A percentile compares a stretch with the other conserved stretches of the same genome.
Evolutionary conservation across 2,329 filamentous ascomycete genomes (phyloP).

Genomic region (Botryotinia calthae): DNA sequence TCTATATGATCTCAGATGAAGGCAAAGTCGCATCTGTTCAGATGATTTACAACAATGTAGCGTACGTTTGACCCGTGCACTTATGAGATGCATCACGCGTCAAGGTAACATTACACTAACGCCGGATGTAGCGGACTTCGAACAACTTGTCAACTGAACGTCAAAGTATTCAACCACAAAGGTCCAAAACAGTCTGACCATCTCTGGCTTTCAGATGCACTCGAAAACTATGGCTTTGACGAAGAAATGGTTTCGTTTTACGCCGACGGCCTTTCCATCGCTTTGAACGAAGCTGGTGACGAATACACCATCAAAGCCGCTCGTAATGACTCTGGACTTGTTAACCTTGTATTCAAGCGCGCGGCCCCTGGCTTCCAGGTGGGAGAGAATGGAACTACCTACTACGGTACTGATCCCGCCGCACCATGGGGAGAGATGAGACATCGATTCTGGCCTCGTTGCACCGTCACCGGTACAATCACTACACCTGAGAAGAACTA

Average conservation of each 20-base stretch:
- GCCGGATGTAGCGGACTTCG: constrained; percentile 67
- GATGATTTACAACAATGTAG: constrained; percentile 96
- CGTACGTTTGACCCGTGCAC: constrained; percentile 55
- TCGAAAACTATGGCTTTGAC: constrained; percentile 79
- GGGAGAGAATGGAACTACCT: constrained; percentile 78
- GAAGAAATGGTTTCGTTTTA: constrained; percentile 80
- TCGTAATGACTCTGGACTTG: constrained; percentile 73
- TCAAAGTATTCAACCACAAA: constrained; percentile 79
- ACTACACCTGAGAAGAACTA: constrained; percentile 77
- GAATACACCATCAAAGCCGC: constrained; percentile 87
- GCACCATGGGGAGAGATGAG: constrained; percentile 91
- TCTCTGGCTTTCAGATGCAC: constrained; percentile 79
- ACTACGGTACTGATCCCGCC: constrained; percentile 82
- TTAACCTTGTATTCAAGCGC: constrained; percentile 80
- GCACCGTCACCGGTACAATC: constrained; percentile 77
- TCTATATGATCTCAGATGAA: constrained; percentile 80
- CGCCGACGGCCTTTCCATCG: constrained; percentile 79
- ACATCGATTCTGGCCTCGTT: constrained; percentile 93
- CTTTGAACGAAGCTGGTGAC: constrained; percentile 79
- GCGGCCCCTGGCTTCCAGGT: constrained; percentile 77
- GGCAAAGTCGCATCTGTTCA: constrained; percentile 78
- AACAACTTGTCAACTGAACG: constrained; percentile 90
- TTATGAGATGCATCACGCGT: constrained; percentile 23
- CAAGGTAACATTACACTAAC: constrained; percentile 15
- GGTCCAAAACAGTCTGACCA: constrained; percentile 63